Base-by-base conservation (phyloP, 1,284 basidiomycete species). In the Trametes versicolor region DNA sequence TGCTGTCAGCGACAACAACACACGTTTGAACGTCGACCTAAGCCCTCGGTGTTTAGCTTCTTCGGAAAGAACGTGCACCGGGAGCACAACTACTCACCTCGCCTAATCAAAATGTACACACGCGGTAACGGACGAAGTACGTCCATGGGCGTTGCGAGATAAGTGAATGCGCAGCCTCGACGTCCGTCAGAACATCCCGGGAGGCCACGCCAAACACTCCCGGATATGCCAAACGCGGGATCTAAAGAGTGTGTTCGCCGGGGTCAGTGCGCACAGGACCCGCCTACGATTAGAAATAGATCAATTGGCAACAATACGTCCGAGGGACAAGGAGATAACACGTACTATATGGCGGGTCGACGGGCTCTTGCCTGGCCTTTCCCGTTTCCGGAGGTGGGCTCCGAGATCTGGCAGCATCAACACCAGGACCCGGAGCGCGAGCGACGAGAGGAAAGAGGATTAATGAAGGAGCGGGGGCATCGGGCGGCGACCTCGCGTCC, bases 401-500 rank as follows among this genome's bases (percentile, higher is more conserved):
- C 17, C 8, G 7, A 45, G 21, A 4, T 4, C 12, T 41, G 13
- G 39, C 39, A 12, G 43, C 43, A 45, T 9, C 43, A 45, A 19
- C 3, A 3, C n/a, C 43, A 45, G 43, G 29, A 12, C 32, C 29
- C 21, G 48, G 49, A 8, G n/a, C 49, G 15, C 17, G 25, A 13
- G 48, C n/a, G 48, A 9, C 25, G 29, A 13, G 29, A 9, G 29
- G 37, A 59, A 51, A 51, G 23, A 49, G 49, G 58, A 13, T 51
- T 41, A 43, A 51, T 59, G 36, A 37, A 50, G 19, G 51, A 32
- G 39, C n/a, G 45, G 48, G 58, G 21, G 36, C 58, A 59, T 59
- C 57, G 57, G 48, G 41, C 41, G 25, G 55, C 25, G 13, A 12
- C 29, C 15, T 56, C 54, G 29, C 39, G 6, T 45, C 19, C 25